Conservation (phyloP, 192 early-diverging fungal genomes). For the Pecoramyces ruminantium region DNA sequence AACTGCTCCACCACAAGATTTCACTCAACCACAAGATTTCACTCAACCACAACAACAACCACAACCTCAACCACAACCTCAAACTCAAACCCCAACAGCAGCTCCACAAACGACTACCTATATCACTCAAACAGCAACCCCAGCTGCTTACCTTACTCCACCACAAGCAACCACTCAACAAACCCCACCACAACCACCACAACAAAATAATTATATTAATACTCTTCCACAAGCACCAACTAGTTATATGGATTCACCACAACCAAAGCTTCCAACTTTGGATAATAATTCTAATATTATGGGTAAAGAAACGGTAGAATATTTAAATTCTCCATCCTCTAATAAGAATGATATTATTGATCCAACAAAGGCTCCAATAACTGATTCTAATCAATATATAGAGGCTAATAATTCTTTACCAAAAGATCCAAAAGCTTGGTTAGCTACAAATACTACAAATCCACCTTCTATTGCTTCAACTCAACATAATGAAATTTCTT, state of each 20-base stretch:
- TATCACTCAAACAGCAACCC: not conserved
- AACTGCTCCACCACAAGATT: not conserved
- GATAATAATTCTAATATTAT: not conserved
- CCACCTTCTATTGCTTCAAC: not conserved
- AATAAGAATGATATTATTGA: not conserved
- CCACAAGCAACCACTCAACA: not conserved
- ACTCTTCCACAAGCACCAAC: not conserved
- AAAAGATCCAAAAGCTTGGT: not conserved
- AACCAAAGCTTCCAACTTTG: not conserved
- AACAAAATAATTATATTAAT: not conserved
- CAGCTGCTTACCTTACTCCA: not conserved
- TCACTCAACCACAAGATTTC: not conserved
- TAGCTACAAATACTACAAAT: not conserved
- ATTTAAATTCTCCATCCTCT: not conserved
- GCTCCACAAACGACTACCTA: no score
- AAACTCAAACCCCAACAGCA: not conserved
- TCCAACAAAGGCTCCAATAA: not conserved
- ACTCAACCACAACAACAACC: not conserved
- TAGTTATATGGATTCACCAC: not conserved
- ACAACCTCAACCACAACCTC: not conserved
- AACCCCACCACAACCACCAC: not conserved
- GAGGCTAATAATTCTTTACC: not conserved
- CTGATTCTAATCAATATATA: not conserved
- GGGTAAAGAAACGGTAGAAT: not conserved
- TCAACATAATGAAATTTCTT: not conserved